Conservation (phyloP, 306 rosid genomes). For the Cyamopsis tetragonoloba region DNA sequence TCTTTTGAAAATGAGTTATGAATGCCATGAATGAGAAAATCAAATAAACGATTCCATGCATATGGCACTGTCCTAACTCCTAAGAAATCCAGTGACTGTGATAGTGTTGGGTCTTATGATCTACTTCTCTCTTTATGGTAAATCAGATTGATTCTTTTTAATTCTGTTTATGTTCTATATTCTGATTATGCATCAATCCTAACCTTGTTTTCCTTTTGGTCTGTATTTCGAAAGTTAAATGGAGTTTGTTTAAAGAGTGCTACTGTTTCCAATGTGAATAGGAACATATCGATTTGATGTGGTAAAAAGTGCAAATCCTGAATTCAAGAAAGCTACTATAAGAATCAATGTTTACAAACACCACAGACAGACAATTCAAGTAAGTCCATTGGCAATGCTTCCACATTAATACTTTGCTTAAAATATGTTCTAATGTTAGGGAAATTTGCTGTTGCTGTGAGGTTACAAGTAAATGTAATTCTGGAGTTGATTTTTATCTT, state of each 20-base stretch:
- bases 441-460: conserved; percentile 9
- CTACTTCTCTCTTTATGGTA: no score
- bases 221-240: no score
- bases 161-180: no score
- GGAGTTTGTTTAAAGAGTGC: no score
- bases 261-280: conserved; percentile 28
- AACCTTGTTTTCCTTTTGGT: no score
- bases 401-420: background rate
- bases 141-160: no score
- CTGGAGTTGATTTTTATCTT: no score
- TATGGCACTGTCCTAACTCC: no score
- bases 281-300: conserved; percentile 77
- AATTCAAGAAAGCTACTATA: conserved; percentile 61
- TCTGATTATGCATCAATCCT: no score
- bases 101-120: no score
- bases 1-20: background rate
- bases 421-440: background rate
- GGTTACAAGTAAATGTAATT: conserved; percentile 20
- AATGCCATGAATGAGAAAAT: background rate
- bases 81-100: no score
- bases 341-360: conserved; percentile 82
- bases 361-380: conserved; percentile 97
- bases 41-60: no score
- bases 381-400: conserved; percentile 16
- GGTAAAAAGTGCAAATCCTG: conserved; percentile 62